Evolutionary conservation across 2,329 filamentous ascomycete species (phyloP), one percentile per base, ranked within the genome.

Genomic region (Colletotrichum nymphaeae): DNA sequence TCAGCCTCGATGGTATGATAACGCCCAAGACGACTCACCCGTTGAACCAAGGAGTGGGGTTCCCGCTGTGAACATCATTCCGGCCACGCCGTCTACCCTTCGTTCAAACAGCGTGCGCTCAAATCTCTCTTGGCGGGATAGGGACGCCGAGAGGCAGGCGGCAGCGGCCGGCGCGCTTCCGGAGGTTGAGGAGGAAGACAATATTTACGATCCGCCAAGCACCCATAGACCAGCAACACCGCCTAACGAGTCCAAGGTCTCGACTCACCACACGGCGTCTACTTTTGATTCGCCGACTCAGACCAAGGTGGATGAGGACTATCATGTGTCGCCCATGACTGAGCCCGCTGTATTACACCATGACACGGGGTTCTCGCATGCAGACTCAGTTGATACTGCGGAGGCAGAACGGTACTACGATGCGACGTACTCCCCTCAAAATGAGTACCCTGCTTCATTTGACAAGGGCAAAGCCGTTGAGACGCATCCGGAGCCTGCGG

Each of bases 21-120:
- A 70, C 66, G 12, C 65, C 46, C 59, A 72, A 7, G 63, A 70
- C 68, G 67, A 56, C 59, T 73, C 70, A 57, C 70, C 70, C 26
- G 46, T 70, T 26, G 66, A 68, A 49, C 26, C 55, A n/a, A 55
- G 70, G 24, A 65, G 70, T 67, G 67, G 67, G 24, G 70, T 73
- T 53, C 70, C 70, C 32, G 70, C 70, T 24, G 70, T 73, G 16
- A 73, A 73, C 32, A 70, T 73, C 24, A 73, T 73, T 57, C 70
- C 70, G 4, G 70, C 70, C 32, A 73, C 70, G 35, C 70, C 70
- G n/a, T 70, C 70, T 6, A 73, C 70, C 3, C 42, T 69, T 28
- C 70, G 70, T 42, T 73, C 70, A 67, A 70, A 70, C 56, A 73
- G 70, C 26, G 70, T 73, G 26, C 70, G 70, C 24, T 73, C 70